Conservation (phyloP, 352 stramenopile species). For the Phytopythium aichiense region DNA sequence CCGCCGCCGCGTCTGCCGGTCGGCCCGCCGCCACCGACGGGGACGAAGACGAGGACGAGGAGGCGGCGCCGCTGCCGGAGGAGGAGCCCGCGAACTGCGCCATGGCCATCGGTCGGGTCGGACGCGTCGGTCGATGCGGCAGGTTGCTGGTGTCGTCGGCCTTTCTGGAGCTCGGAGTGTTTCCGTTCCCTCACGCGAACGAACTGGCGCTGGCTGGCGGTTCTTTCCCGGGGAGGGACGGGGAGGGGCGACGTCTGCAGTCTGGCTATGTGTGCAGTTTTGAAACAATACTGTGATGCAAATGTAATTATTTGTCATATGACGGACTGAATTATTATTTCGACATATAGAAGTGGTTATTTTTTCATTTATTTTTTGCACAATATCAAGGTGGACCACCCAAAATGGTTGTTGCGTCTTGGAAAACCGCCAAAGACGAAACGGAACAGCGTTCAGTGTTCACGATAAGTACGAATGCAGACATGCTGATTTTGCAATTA, state of each 20-base stretch:
- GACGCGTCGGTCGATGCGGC: neutral
- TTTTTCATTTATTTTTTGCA: no score
- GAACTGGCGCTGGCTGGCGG: neutral
- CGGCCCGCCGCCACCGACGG: neutral
- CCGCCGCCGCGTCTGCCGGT: neutral
- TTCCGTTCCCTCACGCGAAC: no score
- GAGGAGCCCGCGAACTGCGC: constrained; percentile 31
- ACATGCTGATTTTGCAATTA: no score
- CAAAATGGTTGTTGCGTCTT: no score
- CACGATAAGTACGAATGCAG: no score
- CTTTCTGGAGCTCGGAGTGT: neutral
- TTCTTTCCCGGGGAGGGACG: neutral
- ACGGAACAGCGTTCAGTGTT: no score
- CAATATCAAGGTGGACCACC: no score
- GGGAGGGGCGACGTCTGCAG: neutral
- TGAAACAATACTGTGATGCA: neutral
- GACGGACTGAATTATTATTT: neutral
- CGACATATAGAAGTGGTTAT: no score
- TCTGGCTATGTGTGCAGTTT: neutral
- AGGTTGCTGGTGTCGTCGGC: neutral
- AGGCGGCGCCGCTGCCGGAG: constrained; percentile 7
- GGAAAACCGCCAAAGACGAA: no score
- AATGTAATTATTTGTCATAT: neutral
- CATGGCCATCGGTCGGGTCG: constrained; percentile 39
- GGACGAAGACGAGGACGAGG: neutral